A percentile compares a stretch with the other conserved stretches of the same genome.
Conservation (phyloP, 108 stramenopile genomes). For the Cyclostephanos invisitatus region DNA sequence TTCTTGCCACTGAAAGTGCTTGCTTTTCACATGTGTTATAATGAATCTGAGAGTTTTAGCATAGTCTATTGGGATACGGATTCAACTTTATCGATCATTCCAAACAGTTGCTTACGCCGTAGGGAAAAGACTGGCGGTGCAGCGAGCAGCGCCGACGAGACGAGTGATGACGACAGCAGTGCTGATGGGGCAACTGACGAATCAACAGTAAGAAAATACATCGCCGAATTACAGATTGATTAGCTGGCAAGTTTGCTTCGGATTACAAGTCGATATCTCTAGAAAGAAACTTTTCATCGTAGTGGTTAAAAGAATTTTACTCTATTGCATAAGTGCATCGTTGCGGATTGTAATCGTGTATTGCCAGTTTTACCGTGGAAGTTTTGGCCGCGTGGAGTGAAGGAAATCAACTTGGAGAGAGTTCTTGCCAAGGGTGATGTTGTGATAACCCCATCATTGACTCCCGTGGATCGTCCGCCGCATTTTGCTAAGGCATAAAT, state of each 20-base stretch:
- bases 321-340: too few species aligned
- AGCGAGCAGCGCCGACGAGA: too few species aligned
- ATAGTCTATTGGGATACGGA: constrained; percentile 45
- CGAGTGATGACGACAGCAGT: constrained; percentile 3
- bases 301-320: too few species aligned
- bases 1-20: constrained; percentile 32
- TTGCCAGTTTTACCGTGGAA: too few species aligned
- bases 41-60: constrained; percentile 27
- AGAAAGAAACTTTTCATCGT: background rate
- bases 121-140: constrained; percentile 2
- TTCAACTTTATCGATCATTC: constrained; percentile 34
- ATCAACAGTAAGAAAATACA: constrained; percentile 7
- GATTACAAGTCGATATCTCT: background rate
- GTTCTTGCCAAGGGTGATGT: too few species aligned
- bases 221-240: background rate
- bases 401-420: too few species aligned
- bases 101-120: constrained; percentile 30
- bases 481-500: background rate
- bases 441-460: too few species aligned
- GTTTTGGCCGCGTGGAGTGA: background rate
- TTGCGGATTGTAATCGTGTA: too few species aligned
- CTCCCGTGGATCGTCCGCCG: background rate
- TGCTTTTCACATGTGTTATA: constrained; percentile 48
- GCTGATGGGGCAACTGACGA: background rate
- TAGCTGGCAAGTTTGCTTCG: background rate